Evolutionary conservation across 1,284 basidiomycete species (phyloP), one percentile per base, ranked within the genome.

Genomic region (Tylopilus sp.): DNA sequence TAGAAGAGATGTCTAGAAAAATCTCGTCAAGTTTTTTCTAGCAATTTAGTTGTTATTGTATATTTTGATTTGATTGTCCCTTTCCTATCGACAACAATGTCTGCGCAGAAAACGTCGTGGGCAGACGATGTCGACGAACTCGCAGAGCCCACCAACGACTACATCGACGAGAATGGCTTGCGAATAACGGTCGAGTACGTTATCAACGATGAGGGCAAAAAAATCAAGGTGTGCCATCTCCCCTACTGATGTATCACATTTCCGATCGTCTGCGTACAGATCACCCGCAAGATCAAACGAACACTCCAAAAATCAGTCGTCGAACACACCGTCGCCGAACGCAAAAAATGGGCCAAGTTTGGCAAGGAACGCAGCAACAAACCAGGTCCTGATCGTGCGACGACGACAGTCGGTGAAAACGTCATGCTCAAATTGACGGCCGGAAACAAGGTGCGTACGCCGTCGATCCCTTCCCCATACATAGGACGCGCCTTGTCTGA

Each of bases 321-420:
- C 49, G 95, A 97, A 70, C 96, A 97, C 76, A 87, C 89, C 26
- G 96, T 98, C 10, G 98, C 98, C 0, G 95, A 97, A 81, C 89
- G 97, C 57, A 94, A 98, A 81, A 90, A 89, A 67, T 98, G 96
- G 96, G 77, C 90, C 44, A 99, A 99, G 82, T 99, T 99, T 78
- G 97, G 97, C 6, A 86, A 89, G 72, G 98, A 99, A 82, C 93
- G 91, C 80, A 95, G 95, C 53, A 95, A 91, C 75, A 89, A 93
- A 59, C 81, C 94, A 8, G 98, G 98, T 9, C 97, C 97, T 15
- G 95, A 99, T 84, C 86, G 91, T 53, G 94, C 95, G 29, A 99
- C 98, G 6, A 99, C 98, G 5, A 98, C 97, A 3, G 93, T 99
- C 52, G 97, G 95, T 62, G 98, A 99, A 83, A 94, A 92, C 71